Evolutionary conservation across 495 filamentous ascomycete species (phyloP).

Genomic region (Talaromyces liani): DNA sequence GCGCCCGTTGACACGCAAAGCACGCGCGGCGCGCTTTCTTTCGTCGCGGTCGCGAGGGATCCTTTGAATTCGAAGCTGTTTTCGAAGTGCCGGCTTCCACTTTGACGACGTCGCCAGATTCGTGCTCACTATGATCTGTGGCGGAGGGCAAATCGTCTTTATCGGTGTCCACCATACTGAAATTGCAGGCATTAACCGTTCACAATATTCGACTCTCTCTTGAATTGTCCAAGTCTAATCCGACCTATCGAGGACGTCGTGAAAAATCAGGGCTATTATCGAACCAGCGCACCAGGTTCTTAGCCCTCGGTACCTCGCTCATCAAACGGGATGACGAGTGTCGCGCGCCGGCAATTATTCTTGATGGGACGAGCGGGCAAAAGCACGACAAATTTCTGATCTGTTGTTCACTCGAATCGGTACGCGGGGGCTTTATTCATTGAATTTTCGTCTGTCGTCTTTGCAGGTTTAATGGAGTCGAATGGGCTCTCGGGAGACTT

Average conservation of each 20-base stretch:
- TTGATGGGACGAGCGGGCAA: background rate
- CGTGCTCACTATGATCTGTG: slow-evolving; percentile 27
- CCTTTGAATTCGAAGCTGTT: slow-evolving; percentile 62
- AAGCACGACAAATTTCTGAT: background rate
- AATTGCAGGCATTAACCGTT: background rate
- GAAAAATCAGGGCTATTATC: background rate
- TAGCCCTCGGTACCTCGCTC: background rate
- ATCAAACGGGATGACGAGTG: background rate
- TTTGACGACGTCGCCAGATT: slow-evolving; percentile 49
- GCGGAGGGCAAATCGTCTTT: slow-evolving; percentile 7
- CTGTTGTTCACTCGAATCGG: background rate
- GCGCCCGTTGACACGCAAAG: slow-evolving; percentile 92
- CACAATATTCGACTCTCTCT: too few relatives aligned
- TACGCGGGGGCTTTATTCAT: background rate
- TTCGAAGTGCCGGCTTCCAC: slow-evolving; percentile 46
- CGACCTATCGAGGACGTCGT: background rate
- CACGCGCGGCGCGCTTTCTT: slow-evolving; percentile 96
- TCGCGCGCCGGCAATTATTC: background rate
- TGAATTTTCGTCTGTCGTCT: background rate
- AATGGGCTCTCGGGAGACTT: background rate
- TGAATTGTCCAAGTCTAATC: background rate
- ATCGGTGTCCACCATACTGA: slow-evolving; percentile 3
- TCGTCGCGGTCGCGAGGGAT: slow-evolving; percentile 76
- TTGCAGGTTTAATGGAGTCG: background rate
- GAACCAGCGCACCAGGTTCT: slow-evolving; percentile 8